Conservation (phyloP, 495 filamentous ascomycete genomes). For the Aspergillus baeticus region DNA sequence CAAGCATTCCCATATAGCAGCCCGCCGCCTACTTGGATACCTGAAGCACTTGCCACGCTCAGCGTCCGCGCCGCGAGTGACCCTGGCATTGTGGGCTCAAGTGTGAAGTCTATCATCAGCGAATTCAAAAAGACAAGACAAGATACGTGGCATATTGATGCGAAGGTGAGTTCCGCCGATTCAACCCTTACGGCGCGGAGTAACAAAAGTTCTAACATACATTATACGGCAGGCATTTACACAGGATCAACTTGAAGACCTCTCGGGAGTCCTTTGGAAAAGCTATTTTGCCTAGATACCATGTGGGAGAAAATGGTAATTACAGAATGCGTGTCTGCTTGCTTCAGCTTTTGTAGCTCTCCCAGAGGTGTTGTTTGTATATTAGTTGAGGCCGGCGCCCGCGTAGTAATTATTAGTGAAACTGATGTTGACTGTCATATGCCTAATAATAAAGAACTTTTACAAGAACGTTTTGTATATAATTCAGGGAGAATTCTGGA, state of each 20-base stretch:
- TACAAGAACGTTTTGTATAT: too few species aligned
- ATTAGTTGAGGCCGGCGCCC: too few species aligned
- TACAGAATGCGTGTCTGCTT: not conserved
- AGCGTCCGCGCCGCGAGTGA: conserved; percentile 84
- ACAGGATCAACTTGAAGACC: conserved; percentile 86
- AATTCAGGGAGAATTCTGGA: too few species aligned
- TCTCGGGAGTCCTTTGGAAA: conserved; percentile 98
- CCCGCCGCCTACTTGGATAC: conserved; percentile 91
- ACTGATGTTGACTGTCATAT: too few species aligned
- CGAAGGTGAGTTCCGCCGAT: conserved; percentile 76
- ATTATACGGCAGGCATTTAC: conserved; percentile 80
- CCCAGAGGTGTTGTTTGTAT: not conserved
- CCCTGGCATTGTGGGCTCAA: conserved; percentile 90
- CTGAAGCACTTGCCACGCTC: conserved; percentile 83
- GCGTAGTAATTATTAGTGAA: too few species aligned
- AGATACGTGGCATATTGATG: conserved; percentile 97
- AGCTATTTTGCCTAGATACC: conserved; percentile 87
- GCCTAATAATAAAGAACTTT: too few species aligned
- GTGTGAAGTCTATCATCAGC: conserved; percentile 91
- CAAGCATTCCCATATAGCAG: conserved; percentile 97
- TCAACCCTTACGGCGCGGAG: too few species aligned
- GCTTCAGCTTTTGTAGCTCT: not conserved
- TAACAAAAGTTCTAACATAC: too few species aligned
- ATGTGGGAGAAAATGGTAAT: not conserved
- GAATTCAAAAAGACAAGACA: conserved; percentile 99